Base-by-base conservation (phyloP, 768 basidiomycete species). In the Gymnopilus dilepis region DNA sequence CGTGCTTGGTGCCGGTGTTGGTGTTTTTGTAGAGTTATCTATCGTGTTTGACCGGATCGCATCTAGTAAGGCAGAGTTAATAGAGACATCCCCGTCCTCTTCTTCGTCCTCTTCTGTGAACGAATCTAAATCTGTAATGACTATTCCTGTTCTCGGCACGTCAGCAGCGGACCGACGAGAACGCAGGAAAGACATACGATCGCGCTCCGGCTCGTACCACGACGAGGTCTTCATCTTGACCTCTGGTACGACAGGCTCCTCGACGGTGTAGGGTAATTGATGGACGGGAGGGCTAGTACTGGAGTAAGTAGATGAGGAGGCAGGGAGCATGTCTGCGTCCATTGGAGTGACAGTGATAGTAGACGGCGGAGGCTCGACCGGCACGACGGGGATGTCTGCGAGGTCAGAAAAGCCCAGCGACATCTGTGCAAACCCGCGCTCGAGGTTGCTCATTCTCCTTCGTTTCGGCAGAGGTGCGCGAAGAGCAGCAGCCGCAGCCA, bases 121-220 rank as follows among this genome's bases (percentile, higher is more conserved):
- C 12, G 76, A 77, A 45, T 85, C 83, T 28, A 88, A 74, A 66
- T 85, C 81, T 21, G 86, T 87, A 33, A 90, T 79, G 28, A 90
- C 78, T 63, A 90, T 87, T 40, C 88, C 88, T 89, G 64, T 48
- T 34, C 13, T 24, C 33, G n/a, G 43, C 24, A 61, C 58, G 31
- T 43, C 12, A n/a, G 53, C 13, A 45, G 22, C 22, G 31, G 26
- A 54, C 28, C 37, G 62, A 13, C 48, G 31, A 47, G 40, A 53
- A 37, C 63, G 24, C 31, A 64, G 33, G 9, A n/a, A 34, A 54
- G 31, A 81, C 87, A 66, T 73, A 92, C 91, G 77, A 69, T 89
- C 84, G 64, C 83, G 86, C 68, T 89, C 90, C 4, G 84, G 81
- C 69, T 89, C 88, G 68, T 87, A 89, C 86, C 87, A 89, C 30